Evolutionary conservation across 2,329 filamentous ascomycete species (phyloP), one percentile per base, ranked within the genome.

Genomic region (Mariannaea sp.): DNA sequence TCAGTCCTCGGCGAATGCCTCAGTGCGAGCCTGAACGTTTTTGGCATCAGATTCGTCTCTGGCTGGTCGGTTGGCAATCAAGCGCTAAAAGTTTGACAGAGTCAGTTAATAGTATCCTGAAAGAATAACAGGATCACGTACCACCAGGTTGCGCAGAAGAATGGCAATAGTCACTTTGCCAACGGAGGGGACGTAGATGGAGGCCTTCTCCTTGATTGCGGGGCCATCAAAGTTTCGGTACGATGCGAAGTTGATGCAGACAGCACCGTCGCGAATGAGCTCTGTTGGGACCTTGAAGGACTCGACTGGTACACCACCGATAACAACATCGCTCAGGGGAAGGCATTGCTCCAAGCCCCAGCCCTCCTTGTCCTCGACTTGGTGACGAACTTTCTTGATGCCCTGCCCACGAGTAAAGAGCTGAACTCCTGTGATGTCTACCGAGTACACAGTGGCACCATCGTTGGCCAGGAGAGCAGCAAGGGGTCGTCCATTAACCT

Each of bases 241-340:
- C 45, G 90, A 96, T 7, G 92, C 95, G 72, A 99, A 97, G 76
- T 99, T 99, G 77, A 99, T 92, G 80, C 94, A 99, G n/a, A 96
- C 90, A 24, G 90, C 92, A 41, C 94, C 94, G 51, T 96, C 90
- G 40, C 91, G 84, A 66, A 99, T 80, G 57, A 94, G 77, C 45
- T 90, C 83, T 3, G 87, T 88, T 5, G 92, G 90, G 20, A 99
- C 89, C 78, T 97, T 97, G 82, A 88, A 99, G 56, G 80, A 83
- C 59, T 96, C 89, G 19, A 86, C 84, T 0, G 94, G 94, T 2
- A 99, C 94, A 60, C 94, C 94, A 48, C 89, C 89, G 66, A 99
- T 95, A 57, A 99, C 88, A 14, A 97, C 93, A 71, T 99, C 94
- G 69, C 92, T 96, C 55, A 93, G 77, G 2, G 92, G 89, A 33